Conservation (phyloP, 164 flowering plant species). For the Chimonanthus salicifolius region DNA sequence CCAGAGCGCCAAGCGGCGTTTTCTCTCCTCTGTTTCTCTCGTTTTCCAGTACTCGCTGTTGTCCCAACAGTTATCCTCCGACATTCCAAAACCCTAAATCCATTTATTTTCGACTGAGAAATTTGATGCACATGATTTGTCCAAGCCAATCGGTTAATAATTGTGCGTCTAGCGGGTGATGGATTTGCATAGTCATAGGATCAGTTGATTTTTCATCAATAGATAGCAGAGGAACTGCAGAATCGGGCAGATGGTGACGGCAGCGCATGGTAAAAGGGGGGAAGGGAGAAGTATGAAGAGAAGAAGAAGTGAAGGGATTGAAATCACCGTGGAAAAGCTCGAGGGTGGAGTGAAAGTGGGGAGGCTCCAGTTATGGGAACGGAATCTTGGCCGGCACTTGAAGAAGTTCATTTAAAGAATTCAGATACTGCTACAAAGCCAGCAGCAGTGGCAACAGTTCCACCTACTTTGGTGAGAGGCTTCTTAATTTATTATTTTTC, state of each 20-base stretch:
- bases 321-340: slow-evolving; percentile 62
- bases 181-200: neutral
- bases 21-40: neutral
- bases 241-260: neutral
- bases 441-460: neutral
- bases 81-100: neutral
- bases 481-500: too few relatives aligned
- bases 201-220: neutral
- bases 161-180: neutral
- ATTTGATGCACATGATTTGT: neutral
- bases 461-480: neutral
- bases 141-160: neutral
- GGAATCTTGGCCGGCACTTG: slow-evolving; percentile 62
- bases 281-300: neutral
- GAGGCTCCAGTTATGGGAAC: slow-evolving; percentile 50
- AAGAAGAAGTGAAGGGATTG: slow-evolving; percentile 22
- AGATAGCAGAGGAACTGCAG: neutral
- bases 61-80: too few relatives aligned
- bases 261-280: slow-evolving; percentile 2
- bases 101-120: neutral
- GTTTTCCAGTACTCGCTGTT: neutral
- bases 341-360: slow-evolving; percentile 2
- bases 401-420: slow-evolving; percentile 26
- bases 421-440: slow-evolving; percentile 14
- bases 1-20: neutral